A percentile compares a stretch with the other conserved stretches of the same genome.
Conservation (phyloP, 129 eudicot genomes). For the Chrysanthemum lavandulifolium region DNA sequence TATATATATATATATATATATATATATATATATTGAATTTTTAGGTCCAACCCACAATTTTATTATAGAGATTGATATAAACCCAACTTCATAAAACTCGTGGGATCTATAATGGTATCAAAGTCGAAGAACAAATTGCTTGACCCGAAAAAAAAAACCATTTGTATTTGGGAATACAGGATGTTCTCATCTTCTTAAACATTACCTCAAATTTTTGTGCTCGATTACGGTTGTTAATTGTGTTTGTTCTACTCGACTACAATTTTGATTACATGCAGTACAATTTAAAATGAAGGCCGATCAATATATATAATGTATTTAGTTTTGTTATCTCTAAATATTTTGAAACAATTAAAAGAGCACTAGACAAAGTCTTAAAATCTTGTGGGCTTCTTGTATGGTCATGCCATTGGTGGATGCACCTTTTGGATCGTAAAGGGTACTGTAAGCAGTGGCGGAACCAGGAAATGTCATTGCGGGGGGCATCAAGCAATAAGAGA, state of each 20-base stretch:
- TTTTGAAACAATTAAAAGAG: background rate
- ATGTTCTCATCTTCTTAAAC: no score
- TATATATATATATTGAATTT: no score
- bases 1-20: no score
- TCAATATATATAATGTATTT: no score
- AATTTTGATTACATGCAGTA: no score
- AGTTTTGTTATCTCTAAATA: background rate
- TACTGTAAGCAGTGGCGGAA: constrained; percentile 30
- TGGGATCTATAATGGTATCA: background rate
- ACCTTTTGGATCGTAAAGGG: constrained; percentile 37
- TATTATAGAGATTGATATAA: background rate
- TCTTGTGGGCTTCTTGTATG: background rate
- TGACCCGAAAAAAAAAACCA: background rate
- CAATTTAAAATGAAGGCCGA: no score
- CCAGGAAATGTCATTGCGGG: no score
- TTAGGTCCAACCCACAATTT: background rate
- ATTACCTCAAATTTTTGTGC: no score
- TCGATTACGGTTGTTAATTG: no score
- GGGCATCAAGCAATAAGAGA: no score
- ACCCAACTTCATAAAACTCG: background rate
- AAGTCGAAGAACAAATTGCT: background rate
- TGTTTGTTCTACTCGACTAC: no score
- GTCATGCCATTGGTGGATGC: background rate
- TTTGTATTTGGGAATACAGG: background rate
- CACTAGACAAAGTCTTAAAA: background rate